Evolutionary conservation across 1,284 basidiomycete genomes (phyloP).

Genomic region (Phlebopus sp.): DNA sequence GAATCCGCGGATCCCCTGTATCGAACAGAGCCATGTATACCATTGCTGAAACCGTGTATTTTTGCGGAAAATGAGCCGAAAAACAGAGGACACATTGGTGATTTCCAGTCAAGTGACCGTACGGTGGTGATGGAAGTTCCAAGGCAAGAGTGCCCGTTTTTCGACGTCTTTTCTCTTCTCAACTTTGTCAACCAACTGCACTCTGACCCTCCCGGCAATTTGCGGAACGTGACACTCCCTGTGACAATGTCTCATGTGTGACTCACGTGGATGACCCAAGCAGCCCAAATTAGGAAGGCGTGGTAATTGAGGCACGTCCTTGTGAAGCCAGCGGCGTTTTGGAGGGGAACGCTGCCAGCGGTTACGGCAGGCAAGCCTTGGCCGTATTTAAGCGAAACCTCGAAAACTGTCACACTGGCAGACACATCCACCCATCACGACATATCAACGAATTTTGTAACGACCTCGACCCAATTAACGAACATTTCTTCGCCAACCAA

Average conservation of each 20-base stretch:
- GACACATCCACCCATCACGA: conserved; percentile 3
- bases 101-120: conserved; percentile 11
- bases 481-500: conserved; percentile 17
- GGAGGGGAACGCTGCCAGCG: neutral
- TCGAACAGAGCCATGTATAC: conserved; percentile 1
- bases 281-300: conserved; percentile 20
- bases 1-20: neutral
- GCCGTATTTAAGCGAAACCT: conserved; percentile 16
- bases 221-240: conserved; percentile 26
- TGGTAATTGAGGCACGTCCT: conserved; percentile 3
- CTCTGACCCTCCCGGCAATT: conserved; percentile 20
- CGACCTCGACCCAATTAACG: conserved; percentile 18
- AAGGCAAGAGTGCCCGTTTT: conserved; percentile 29
- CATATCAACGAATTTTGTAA: conserved; percentile 8
- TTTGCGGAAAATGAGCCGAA: conserved; percentile 3
- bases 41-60: neutral
- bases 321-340: neutral
- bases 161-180: conserved; percentile 17
- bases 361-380: neutral
- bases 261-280: conserved; percentile 17
- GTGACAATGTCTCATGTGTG: conserved; percentile 11
- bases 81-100: conserved; percentile 6
- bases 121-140: conserved; percentile 33
- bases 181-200: conserved; percentile 21
- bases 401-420: neutral